Conservation (phyloP, 257 asterid genomes). For the Cynanchum wilfordii region DNA sequence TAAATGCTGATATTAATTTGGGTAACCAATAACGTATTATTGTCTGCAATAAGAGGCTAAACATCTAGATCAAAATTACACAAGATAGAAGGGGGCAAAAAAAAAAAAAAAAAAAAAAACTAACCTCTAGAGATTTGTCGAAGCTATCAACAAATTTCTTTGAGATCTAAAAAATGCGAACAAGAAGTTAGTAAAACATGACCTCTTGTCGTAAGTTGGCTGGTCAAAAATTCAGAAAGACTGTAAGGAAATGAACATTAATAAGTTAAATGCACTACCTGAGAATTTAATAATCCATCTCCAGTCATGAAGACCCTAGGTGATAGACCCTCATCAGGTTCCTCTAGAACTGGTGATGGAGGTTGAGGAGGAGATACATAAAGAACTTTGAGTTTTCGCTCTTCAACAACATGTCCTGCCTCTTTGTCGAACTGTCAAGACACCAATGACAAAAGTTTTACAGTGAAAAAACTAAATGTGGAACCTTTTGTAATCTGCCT, state of each 20-base stretch:
- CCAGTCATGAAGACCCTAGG: slow-evolving; percentile 37
- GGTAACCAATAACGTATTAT: background rate
- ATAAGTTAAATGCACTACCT: slow-evolving; percentile 32
- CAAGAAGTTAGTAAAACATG: background rate
- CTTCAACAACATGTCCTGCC: slow-evolving; percentile 54
- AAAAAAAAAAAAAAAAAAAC: slow-evolving; percentile 3
- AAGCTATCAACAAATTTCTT: slow-evolving; percentile 38
- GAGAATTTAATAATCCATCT: slow-evolving; percentile 29
- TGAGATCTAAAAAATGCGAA: slow-evolving; percentile 26
- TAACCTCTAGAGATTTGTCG: slow-evolving; percentile 58
- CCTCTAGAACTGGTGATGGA: slow-evolving; percentile 69
- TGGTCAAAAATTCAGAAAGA: background rate
- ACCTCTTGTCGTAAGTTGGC: background rate
- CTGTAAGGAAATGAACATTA: background rate
- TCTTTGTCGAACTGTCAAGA: slow-evolving; percentile 57
- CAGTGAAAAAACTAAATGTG: background rate
- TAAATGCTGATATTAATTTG: background rate
- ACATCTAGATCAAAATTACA: background rate
- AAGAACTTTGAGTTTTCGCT: slow-evolving; percentile 66
- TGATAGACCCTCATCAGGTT: slow-evolving; percentile 58
- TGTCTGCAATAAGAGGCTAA: background rate
- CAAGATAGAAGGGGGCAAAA: background rate
- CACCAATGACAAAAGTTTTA: slow-evolving; percentile 7
- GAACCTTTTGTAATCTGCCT: background rate
- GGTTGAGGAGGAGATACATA: slow-evolving; percentile 63